A percentile compares a stretch with the other conserved stretches of the same genome.
Evolutionary conservation across 768 basidiomycete species (phyloP).

Genomic region (Tremella fuciformis): DNA sequence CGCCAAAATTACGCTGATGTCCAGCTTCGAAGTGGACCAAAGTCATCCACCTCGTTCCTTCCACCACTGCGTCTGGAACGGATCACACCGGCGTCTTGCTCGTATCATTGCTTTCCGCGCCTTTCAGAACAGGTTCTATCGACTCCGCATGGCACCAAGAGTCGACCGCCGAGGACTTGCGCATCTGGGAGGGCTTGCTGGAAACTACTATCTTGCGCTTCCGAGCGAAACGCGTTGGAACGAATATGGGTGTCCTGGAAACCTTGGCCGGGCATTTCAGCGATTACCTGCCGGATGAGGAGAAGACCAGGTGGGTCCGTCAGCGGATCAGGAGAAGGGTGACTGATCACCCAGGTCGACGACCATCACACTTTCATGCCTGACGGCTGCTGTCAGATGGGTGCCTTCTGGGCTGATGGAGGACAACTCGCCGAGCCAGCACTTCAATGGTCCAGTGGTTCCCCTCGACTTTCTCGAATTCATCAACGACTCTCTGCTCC

Average conservation of each 20-base stretch:
- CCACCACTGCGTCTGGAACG: constrained; percentile 19
- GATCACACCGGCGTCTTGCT: constrained; percentile 46
- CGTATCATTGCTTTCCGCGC: constrained; percentile 36
- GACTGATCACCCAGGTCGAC: constrained; percentile 19
- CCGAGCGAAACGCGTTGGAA: constrained; percentile 37
- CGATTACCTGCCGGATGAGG: constrained; percentile 25
- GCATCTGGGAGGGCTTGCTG: constrained; percentile 33
- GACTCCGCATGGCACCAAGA: constrained; percentile 33
- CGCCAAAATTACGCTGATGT: too few species aligned
- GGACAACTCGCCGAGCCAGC: constrained; percentile 17
- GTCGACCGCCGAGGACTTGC: constrained; percentile 25
- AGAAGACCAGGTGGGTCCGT: constrained; percentile 28
- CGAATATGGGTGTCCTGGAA: constrained; percentile 42
- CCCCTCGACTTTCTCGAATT: constrained; percentile 37
- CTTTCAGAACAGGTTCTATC: constrained; percentile 32
- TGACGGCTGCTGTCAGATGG: constrained; percentile 27
- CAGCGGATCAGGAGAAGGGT: background rate
- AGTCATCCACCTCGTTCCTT: constrained; percentile 31
- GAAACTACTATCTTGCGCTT: constrained; percentile 31
- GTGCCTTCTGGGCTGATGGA: constrained; percentile 20
- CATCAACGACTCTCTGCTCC: constrained; percentile 23
- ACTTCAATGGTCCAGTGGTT: constrained; percentile 31
- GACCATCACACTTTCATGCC: constrained; percentile 37
- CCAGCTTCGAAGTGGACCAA: constrained; percentile 24
- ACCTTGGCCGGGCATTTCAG: constrained; percentile 32